phyloP scores from a whole-genome alignment of 768 basidiomycete species.

The Suillus spraguei region DNA sequence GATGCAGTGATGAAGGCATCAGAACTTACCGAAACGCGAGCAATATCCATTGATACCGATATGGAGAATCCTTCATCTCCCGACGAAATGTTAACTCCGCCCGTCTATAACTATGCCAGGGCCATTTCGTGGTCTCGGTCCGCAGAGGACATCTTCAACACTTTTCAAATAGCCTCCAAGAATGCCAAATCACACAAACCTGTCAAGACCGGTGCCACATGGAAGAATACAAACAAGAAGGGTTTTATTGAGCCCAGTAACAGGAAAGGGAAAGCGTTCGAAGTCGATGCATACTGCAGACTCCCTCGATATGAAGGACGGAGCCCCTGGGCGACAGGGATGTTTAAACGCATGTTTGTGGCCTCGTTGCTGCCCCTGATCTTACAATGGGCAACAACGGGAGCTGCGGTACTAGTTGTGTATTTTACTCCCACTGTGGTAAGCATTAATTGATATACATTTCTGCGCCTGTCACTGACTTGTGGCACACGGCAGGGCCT shows the following conservation, averaged over 20 bases:
- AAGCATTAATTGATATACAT: neutral
- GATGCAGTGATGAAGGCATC: slow-evolving; percentile 10
- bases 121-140: slow-evolving; percentile 23
- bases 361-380: slow-evolving; percentile 25
- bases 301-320: slow-evolving; percentile 1
- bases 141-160: slow-evolving; percentile 2
- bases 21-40: neutral
- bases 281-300: slow-evolving; percentile 21
- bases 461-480: neutral
- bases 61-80: slow-evolving; percentile 15
- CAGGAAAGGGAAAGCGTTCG: slow-evolving; percentile 12
- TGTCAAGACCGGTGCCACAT: slow-evolving; percentile 4
- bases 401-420: slow-evolving; percentile 26
- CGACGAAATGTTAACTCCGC: slow-evolving; percentile 27
- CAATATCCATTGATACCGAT: slow-evolving; percentile 6
- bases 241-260: slow-evolving; percentile 10
- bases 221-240: slow-evolving; percentile 8
- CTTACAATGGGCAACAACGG: slow-evolving; percentile 31
- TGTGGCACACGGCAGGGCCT: slow-evolving; percentile 23
- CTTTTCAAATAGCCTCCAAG: slow-evolving; percentile 13
- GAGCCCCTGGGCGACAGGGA: slow-evolving; percentile 21
- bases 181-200: slow-evolving; percentile 14
- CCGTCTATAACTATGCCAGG: slow-evolving; percentile 29
- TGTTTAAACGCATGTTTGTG: slow-evolving; percentile 21
- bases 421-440: slow-evolving; percentile 30